phyloP scores from a whole-genome alignment of 1,139 yeast species.

The Pichia sp. region DNA sequence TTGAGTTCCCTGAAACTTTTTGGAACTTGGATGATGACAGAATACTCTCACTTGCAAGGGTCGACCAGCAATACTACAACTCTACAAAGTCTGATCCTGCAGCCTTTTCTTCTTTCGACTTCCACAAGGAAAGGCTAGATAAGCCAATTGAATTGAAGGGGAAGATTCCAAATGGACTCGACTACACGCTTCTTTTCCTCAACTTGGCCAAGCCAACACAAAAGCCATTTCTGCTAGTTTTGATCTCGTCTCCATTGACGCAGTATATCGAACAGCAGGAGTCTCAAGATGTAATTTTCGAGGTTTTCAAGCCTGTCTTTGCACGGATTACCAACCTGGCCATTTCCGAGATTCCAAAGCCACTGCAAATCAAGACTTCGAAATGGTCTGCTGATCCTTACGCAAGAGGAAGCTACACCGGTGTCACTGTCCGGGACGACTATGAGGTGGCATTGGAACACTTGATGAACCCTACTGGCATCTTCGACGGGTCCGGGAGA shows the following conservation, averaged over 20 bases:
- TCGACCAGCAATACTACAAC: slow-evolving; percentile 25
- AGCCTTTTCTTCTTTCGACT: slow-evolving; percentile 7
- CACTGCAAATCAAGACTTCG: slow-evolving; percentile 50
- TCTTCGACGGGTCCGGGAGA: slow-evolving; percentile 33
- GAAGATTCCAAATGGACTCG: slow-evolving; percentile 15
- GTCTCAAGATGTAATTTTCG: slow-evolving; percentile 34
- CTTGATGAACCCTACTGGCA: slow-evolving; percentile 27
- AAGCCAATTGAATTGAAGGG: slow-evolving; percentile 5
- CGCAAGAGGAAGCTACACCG: slow-evolving; percentile 71
- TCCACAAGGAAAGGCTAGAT: slow-evolving; percentile 10
- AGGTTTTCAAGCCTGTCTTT: slow-evolving; percentile 40
- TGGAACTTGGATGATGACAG: slow-evolving; percentile 60
- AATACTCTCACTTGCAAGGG: slow-evolving; percentile 43
- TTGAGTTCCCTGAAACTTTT: slow-evolving; percentile 64
- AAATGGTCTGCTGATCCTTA: slow-evolving; percentile 71
- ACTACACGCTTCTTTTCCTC: slow-evolving; percentile 39
- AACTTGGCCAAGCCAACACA: slow-evolving; percentile 40
- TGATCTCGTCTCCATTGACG: slow-evolving; percentile 71
- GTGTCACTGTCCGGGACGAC: slow-evolving; percentile 29
- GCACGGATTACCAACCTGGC: slow-evolving; percentile 27
- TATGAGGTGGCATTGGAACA: slow-evolving; percentile 23
- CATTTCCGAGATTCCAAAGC: slow-evolving; percentile 34
- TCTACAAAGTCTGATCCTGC: slow-evolving; percentile 5
- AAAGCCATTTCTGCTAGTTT: slow-evolving; percentile 48
- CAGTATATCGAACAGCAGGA: slow-evolving; percentile 40